Base-by-base conservation (phyloP, 345 rosid species). In the Adansonia digitata region DNA sequence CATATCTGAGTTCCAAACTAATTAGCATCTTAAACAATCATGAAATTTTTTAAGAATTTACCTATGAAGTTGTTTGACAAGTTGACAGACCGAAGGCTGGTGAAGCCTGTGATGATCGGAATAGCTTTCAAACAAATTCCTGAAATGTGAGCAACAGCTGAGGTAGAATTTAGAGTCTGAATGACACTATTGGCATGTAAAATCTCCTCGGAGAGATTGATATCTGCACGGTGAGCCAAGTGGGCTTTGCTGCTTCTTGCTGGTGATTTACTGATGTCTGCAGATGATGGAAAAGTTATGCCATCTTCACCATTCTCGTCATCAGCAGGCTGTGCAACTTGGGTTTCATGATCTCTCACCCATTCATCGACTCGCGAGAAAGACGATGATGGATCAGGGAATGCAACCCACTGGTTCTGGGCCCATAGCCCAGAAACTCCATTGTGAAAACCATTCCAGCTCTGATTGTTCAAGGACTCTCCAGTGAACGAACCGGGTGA, bases 371-470 rank as follows among this genome's bases (percentile, higher is more conserved):
- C 97, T 80, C 98, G 86, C 43, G 85, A 77, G 80, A 85, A 86
- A 0, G 94, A 85, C 7, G 97, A 86, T 2, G 97, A 85, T 49
- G 84, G 90, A 0, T 62, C 35, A 17, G 91, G 77, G 86, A 94
- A 91, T 2, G 97, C 98, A 73, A 92, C 87, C 98, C 97, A 89
- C 24, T 91, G 97, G 66, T 91, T 88, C 78, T 82, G 85, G 56
- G 92, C 87, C 93, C 93, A 88, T 18, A 84, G 67, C 72, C 89
- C 78, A 9, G 92, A 83, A 31, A 79, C 60, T 66, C 80, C 84
- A 35, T 29, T 56, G 5, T 72, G 78, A 45, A 84, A 79, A 46
- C 86, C 87, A 26, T 76, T 72, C 86, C 88, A 84, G 61, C 75
- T 85, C 66, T 75, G 80, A 14, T 46, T 63, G 61, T 74, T 79